Evolutionary conservation across 441 rosid species (phyloP).

Genomic region (Brassica balearica): DNA sequence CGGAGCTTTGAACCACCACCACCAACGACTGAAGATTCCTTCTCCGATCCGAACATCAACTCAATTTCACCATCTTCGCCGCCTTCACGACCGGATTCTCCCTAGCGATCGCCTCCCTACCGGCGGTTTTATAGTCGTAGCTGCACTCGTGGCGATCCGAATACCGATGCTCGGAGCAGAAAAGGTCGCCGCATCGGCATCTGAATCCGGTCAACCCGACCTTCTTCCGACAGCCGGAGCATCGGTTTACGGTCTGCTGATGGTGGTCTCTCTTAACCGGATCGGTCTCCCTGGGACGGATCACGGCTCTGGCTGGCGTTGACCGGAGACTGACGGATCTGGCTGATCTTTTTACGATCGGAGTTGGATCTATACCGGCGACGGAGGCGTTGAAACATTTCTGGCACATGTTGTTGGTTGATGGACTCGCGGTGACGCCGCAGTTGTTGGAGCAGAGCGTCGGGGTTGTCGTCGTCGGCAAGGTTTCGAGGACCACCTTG

Average conservation of each 20-base stretch:
- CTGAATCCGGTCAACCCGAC: constrained; percentile 97
- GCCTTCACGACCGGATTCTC: constrained; percentile 97
- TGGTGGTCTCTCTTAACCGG: constrained; percentile 46
- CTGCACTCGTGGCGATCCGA: constrained; percentile 97
- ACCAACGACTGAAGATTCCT: constrained; percentile 27
- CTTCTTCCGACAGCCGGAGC: constrained; percentile 81
- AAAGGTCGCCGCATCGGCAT: constrained; percentile 94
- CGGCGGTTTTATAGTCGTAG: constrained; percentile 88
- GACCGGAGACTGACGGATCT: constrained; percentile 60
- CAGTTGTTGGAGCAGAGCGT: constrained; percentile 80
- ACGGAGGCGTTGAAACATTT: constrained; percentile 79
- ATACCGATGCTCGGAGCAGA: constrained; percentile 89
- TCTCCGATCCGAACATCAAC: neutral
- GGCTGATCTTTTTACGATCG: constrained; percentile 49
- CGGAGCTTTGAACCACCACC: constrained; percentile 46
- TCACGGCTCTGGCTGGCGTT: constrained; percentile 35
- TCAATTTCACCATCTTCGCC: constrained; percentile 88
- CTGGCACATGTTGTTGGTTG: constrained; percentile 95
- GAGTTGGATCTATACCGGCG: constrained; percentile 35
- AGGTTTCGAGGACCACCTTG: constrained; percentile 89
- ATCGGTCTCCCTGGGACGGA: constrained; percentile 44
- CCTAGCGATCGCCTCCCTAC: constrained; percentile 87
- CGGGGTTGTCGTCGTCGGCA: constrained; percentile 28
- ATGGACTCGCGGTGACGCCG: constrained; percentile 82
- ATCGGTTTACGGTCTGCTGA: constrained; percentile 67